Conservation (phyloP, 2,329 filamentous ascomycete genomes). For the Penicillium capsulatum region DNA sequence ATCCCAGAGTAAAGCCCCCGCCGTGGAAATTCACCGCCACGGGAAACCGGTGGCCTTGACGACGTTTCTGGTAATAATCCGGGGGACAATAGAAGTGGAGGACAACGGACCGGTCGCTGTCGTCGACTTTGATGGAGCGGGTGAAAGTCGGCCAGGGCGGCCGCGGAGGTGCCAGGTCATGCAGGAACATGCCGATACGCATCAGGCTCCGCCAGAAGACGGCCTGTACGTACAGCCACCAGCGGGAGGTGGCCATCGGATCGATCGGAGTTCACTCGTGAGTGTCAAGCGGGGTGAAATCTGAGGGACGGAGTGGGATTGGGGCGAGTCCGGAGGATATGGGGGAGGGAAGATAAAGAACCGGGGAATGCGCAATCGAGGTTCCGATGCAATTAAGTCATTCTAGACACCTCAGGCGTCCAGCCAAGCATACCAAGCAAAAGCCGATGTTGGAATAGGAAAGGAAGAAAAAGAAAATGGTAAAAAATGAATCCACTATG, state of each 20-base stretch:
- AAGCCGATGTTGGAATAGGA: no score
- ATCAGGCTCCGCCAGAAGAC: constrained; percentile 64
- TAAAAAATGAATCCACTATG: no score
- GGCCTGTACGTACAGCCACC: constrained; percentile 60
- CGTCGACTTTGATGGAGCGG: constrained; percentile 50
- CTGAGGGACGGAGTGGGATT: background rate
- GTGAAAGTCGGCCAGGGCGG: constrained; percentile 60
- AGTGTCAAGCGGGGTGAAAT: background rate
- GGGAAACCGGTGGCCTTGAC: constrained; percentile 48
- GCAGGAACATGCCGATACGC: constrained; percentile 64
- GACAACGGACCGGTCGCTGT: constrained; percentile 49
- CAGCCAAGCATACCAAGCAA: no score
- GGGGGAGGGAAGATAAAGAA: no score
- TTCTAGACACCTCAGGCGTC: no score
- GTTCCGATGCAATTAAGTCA: no score
- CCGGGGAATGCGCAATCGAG: no score
- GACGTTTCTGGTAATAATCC: constrained; percentile 30
- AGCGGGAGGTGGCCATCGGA: constrained; percentile 40
- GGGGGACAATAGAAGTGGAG: constrained; percentile 60
- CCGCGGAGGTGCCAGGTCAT: constrained; percentile 57
- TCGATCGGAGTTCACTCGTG: background rate
- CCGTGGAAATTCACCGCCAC: constrained; percentile 62
- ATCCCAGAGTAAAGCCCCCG: constrained; percentile 59
- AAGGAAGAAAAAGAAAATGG: no score
- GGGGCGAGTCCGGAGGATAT: background rate